Base-by-base conservation (phyloP, 2,329 filamentous ascomycete genomes). In the Tympanopsis confertula region DNA sequence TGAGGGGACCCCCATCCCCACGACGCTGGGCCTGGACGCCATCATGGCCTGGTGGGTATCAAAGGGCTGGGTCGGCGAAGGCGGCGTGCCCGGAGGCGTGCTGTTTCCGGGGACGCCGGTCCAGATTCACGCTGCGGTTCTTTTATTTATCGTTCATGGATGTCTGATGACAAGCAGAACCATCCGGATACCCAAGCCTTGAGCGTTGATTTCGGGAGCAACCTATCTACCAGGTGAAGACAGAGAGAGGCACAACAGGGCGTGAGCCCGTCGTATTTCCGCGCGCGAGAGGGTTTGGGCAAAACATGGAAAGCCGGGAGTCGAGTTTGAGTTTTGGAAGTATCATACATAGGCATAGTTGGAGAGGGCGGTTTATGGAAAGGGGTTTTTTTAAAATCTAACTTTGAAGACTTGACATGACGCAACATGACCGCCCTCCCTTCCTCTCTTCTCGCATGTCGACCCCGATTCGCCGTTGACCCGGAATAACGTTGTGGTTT, bases 101-200 rank as follows among this genome's bases (percentile, higher is more conserved):
- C 69, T 75, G 65, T 66, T 77, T 20, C 57, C 69, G 38, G 87
- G 83, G 17, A 78, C 82, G 0, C 45, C 65, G 5, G 65, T 87
- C 15, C 89, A 94, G 60, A 77, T 95, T 42, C 91, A 98, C 57
- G 88, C 91, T 13, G 68, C 82, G 3, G 85, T 82, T 5, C 60
- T 78, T 18, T 52, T 96, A 42, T 98, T 95, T 60, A 67, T 93
- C 42, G 49, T 87, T 13, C 86, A 94, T 56, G 91, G 88, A 15
- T 93, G 84, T 55, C 62, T 91, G 53, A 96, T 98, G 91, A 82
- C 89, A 45, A 94, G 86, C 66, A 93, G 89, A 71, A 89, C 79
- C 20, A 77, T 98, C 52, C 86, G 91, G 56, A 87, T 98, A 47
- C 91, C 91, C 13, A 98, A 98, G 74, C 87, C 74, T 41, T 81